phyloP scores from a whole-genome alignment of 495 filamentous ascomycete species.

The Lasiosphaeria hispida region DNA sequence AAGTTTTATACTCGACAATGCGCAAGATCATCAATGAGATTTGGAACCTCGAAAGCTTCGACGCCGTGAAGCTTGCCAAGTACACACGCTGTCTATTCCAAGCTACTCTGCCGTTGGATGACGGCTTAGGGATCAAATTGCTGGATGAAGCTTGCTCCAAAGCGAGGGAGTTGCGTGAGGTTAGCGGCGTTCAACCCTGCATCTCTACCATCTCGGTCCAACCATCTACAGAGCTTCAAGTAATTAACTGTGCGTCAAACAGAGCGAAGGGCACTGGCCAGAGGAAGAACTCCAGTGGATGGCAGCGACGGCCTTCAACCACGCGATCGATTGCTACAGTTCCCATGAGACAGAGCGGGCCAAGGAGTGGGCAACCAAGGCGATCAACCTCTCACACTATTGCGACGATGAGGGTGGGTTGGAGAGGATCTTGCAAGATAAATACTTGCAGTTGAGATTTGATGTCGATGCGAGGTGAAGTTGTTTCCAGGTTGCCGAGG shows the following conservation, averaged over 20 bases:
- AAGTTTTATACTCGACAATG: slow-evolving; percentile 49
- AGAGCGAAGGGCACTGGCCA: slow-evolving; percentile 57
- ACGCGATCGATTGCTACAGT: slow-evolving; percentile 68
- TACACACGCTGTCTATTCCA: slow-evolving; percentile 74
- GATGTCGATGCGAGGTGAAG: slow-evolving; percentile 18
- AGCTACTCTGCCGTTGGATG: slow-evolving; percentile 51
- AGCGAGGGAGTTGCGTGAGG: slow-evolving; percentile 42
- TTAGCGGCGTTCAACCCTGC: slow-evolving; percentile 19
- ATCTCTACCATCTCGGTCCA: not conserved
- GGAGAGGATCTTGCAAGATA: slow-evolving; percentile 52
- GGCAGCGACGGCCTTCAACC: slow-evolving; percentile 70
- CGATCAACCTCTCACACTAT: slow-evolving; percentile 60
- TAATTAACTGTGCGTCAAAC: not conserved
- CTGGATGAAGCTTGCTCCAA: slow-evolving; percentile 55
- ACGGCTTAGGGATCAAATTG: slow-evolving; percentile 49
- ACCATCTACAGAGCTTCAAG: not conserved
- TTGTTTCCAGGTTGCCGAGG: too few relatives aligned
- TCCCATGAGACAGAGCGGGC: slow-evolving; percentile 53
- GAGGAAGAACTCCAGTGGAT: slow-evolving; percentile 75
- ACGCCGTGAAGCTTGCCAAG: slow-evolving; percentile 57
- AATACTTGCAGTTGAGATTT: slow-evolving; percentile 51
- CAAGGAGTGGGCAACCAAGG: slow-evolving; percentile 63
- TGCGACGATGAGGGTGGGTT: slow-evolving; percentile 51
- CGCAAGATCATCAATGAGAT: slow-evolving; percentile 63
- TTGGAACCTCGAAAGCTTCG: slow-evolving; percentile 51